Evolutionary conservation across 2,329 filamentous ascomycete species (phyloP).

Genomic region (Chrysosporium queenslandicum): DNA sequence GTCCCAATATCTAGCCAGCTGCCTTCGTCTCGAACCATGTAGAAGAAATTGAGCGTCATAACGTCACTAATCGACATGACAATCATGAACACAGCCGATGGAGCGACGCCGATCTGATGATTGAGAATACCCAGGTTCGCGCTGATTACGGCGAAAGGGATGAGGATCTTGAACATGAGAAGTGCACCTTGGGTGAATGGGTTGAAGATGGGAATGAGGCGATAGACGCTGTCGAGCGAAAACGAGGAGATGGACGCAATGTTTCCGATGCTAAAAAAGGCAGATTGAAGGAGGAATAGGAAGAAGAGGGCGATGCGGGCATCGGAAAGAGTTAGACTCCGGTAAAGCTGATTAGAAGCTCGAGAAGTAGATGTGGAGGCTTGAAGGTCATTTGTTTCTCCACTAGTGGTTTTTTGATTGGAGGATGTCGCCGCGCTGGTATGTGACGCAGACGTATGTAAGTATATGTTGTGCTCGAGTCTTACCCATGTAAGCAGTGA

Average conservation of each 20-base stretch:
- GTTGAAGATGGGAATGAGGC: constrained; percentile 84
- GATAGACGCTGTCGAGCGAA: constrained; percentile 77
- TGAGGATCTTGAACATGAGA: constrained; percentile 77
- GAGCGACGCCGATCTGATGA: constrained; percentile 68
- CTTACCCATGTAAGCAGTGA: constrained; percentile 80
- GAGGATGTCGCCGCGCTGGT: constrained; percentile 8
- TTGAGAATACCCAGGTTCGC: constrained; percentile 93
- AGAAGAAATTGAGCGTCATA: constrained; percentile 93
- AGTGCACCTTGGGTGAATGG: constrained; percentile 85
- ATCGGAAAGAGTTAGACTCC: constrained; percentile 70
- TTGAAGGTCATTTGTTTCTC: neutral
- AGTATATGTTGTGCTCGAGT: constrained; percentile 71
- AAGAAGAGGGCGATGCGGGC: constrained; percentile 86
- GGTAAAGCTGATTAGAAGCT: constrained; percentile 35
- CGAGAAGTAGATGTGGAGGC: neutral
- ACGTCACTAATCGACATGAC: constrained; percentile 88
- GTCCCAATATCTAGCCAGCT: constrained; percentile 97
- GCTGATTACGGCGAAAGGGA: constrained; percentile 85
- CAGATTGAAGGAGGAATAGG: constrained; percentile 85
- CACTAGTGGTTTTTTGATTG: neutral
- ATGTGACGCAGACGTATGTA: constrained; percentile 25
- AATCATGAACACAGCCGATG: constrained; percentile 83
- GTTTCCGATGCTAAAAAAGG: constrained; percentile 95
- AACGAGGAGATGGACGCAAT: constrained; percentile 90
- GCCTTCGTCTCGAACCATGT: constrained; percentile 91